Evolutionary conservation across 257 asterid species (phyloP).

Genomic region (Ophiorrhiza pumila): DNA sequence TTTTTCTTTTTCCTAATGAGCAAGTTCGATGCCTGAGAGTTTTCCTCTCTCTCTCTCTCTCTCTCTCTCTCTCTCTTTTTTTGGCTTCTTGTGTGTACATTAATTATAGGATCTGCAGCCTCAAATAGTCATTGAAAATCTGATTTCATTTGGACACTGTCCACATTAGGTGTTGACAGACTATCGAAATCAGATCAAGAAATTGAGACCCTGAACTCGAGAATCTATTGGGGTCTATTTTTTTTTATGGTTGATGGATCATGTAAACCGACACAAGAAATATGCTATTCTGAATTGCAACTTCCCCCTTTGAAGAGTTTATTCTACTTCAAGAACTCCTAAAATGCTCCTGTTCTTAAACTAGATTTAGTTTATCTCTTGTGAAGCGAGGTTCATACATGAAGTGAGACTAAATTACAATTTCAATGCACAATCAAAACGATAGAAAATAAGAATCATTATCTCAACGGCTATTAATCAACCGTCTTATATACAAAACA

Average conservation of each 20-base stretch:
- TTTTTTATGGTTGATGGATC: not conserved
- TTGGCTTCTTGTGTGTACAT: not conserved
- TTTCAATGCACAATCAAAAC: no score
- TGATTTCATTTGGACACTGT: not conserved
- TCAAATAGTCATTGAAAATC: not conserved
- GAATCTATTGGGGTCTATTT: not conserved
- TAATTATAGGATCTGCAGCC: not conserved
- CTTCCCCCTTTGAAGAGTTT: not conserved
- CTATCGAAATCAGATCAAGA: not conserved
- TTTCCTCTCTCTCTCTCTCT: not conserved
- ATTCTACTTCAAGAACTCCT: not conserved
- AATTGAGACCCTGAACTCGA: not conserved
- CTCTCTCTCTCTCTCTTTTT: no score
- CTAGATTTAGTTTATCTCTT: no score
- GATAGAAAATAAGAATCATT: no score
- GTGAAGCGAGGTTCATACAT: no score
- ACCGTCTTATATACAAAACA: no score
- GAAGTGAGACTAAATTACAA: not conserved
- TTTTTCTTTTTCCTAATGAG: not conserved
- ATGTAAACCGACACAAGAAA: not conserved
- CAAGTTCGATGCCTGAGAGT: conserved; percentile 1
- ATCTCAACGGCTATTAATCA: no score
- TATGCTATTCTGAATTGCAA: not conserved
- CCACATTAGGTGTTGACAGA: conserved; percentile 1
- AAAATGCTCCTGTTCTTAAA: not conserved